Base-by-base conservation (phyloP, 1,284 basidiomycete species). In the Cutaneotrichosporon cavernicola region DNA sequence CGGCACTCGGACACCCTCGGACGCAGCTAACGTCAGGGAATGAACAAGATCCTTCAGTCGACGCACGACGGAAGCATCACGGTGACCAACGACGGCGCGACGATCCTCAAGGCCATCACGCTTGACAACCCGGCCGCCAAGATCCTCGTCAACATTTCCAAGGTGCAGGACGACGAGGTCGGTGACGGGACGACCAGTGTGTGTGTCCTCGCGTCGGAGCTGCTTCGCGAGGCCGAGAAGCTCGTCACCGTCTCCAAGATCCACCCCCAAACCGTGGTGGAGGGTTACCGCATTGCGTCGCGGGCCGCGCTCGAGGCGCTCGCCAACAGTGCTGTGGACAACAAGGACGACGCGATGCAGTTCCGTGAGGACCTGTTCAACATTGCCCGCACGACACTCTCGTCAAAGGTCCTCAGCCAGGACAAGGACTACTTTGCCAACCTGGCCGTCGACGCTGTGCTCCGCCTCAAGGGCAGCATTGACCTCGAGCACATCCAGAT, bases 381-480 rank as follows among this genome's bases (percentile, higher is more conserved):
- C 80, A 99, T 99, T 77, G 96, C 96, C 2, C 86, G 90, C 65
- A 99, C 97, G 47, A 99, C 97, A 0, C 82, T 99, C 56, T 96
- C 92, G 22, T 96, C 92, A 72, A 99, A 99, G 82, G 97, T 99
- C 30, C 85, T 99, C 58, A 88, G 92, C 0, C 93, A 97, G 80
- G 95, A 98, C 84, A 99, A 99, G 83, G 89, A 94, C 63, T 99
- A 99, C 81, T 99, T 99, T 82, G 91, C 97, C 57, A 97, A 98
- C 75, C 88, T 99, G 50, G 96, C 97, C 3, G 96, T 99, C 21
- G 93, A 97, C 80, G 97, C 97, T 43, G 97, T 99, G 1, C 85
- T 99, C 60, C 86, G 97, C 49, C 82, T 99, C 56, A 97, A 96
- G 85, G 92, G 89, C 61, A 96, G 92, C 43, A 96, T 92, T 62